A percentile compares a stretch with the other conserved stretches of the same genome.
phyloP scores from a whole-genome alignment of 1,284 basidiomycete genomes.

The Fistulinella cinereoalba region DNA sequence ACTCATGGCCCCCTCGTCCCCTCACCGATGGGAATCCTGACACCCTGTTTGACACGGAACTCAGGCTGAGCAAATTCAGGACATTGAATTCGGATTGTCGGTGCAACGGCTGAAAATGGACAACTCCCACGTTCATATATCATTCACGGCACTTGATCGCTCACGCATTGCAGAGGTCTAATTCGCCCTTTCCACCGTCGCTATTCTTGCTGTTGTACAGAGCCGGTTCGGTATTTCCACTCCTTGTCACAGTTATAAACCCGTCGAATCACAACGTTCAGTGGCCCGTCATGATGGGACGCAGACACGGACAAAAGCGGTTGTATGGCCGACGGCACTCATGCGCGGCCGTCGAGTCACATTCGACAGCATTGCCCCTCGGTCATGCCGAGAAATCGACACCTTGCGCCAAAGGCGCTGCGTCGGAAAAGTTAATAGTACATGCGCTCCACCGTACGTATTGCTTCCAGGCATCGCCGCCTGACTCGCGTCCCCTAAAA shows the following conservation, averaged over 20 bases:
- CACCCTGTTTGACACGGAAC: conserved; percentile 33
- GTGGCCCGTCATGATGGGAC: conserved; percentile 28
- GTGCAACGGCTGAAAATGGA: conserved; percentile 23
- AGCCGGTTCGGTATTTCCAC: conserved; percentile 11
- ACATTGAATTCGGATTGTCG: conserved; percentile 37
- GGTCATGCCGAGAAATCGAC: conserved; percentile 68
- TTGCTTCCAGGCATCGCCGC: conserved; percentile 96
- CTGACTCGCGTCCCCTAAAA: conserved; percentile 90
- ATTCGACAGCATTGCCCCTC: conserved; percentile 7
- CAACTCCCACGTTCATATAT: conserved; percentile 36
- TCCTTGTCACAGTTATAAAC: conserved; percentile 8
- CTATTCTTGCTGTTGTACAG: conserved; percentile 26
- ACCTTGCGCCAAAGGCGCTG: conserved; percentile 88
- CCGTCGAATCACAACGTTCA: conserved; percentile 10
- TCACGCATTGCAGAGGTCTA: conserved; percentile 24
- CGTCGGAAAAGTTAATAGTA: conserved; percentile 90
- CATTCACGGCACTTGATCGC: conserved; percentile 35
- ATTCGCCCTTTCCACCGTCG: conserved; percentile 6
- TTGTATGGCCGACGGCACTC: conserved; percentile 11
- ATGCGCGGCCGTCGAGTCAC: conserved; percentile 11
- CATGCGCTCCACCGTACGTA: conserved; percentile 87
- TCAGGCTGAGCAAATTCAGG: conserved; percentile 4
- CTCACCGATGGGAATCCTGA: conserved; percentile 26
- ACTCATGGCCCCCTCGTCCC: conserved; percentile 29
- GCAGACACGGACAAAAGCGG: conserved; percentile 17